phyloP scores from a whole-genome alignment of 306 rosid species.

The Begonia fuchsioides region DNA sequence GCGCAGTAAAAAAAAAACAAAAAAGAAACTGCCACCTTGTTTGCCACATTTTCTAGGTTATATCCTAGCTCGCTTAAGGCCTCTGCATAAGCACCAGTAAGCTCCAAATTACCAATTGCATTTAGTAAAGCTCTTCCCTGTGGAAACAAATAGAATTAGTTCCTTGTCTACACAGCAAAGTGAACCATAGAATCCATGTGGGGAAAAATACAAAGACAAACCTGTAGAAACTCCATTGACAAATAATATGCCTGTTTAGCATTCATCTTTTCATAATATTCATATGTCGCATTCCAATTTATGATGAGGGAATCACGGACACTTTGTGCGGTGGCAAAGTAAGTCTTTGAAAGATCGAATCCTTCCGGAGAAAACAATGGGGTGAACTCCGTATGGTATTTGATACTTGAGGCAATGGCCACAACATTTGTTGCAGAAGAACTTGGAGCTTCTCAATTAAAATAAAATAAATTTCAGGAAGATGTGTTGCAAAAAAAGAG shows the following conservation, averaged over 20 bases:
- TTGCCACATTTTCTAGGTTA: slow-evolving; percentile 61
- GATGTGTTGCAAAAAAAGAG: too few relatives aligned
- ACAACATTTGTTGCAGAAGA: slow-evolving; percentile 41
- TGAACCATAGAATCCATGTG: neutral
- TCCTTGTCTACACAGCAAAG: neutral
- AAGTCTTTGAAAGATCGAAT: slow-evolving; percentile 70
- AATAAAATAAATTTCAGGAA: neutral
- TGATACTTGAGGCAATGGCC: slow-evolving; percentile 71
- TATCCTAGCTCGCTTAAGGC: slow-evolving; percentile 73
- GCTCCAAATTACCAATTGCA: slow-evolving; percentile 88
- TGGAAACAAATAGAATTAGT: slow-evolving; percentile 8
- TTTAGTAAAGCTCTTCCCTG: slow-evolving; percentile 93
- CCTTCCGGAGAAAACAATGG: slow-evolving; percentile 67
- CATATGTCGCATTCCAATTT: slow-evolving; percentile 84
- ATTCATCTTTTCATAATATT: slow-evolving; percentile 49
- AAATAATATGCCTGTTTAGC: slow-evolving; percentile 93
- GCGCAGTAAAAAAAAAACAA: slow-evolving; percentile 6
- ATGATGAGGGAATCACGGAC: slow-evolving; percentile 72
- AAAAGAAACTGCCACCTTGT: slow-evolving; percentile 35
- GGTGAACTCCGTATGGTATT: slow-evolving; percentile 89
- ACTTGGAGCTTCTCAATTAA: slow-evolving; percentile 33
- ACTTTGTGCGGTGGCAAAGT: slow-evolving; percentile 81
- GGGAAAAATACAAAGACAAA: slow-evolving; percentile 13
- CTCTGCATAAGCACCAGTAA: slow-evolving; percentile 80
- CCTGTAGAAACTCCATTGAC: slow-evolving; percentile 99